These are phyloP conservation scores for Breviolum minutum DNA, from an alignment of 73 alveolate genomes.

Conservation along the genomic window DNA sequence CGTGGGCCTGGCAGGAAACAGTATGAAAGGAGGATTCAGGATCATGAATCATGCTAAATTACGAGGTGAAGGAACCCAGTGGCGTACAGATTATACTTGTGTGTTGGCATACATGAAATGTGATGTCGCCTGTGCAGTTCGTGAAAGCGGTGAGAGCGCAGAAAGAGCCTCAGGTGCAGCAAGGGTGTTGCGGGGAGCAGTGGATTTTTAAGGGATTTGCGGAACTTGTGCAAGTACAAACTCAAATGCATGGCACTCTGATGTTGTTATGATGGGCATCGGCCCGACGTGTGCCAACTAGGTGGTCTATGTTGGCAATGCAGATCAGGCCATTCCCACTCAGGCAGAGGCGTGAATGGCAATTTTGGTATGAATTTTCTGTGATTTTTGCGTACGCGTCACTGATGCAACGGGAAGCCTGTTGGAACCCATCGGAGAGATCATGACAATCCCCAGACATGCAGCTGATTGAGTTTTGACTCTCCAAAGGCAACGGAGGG, in stretches of 20 bases:
- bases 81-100: too few relatives aligned
- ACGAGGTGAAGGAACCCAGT: too few relatives aligned
- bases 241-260: not conserved
- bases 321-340: not conserved
- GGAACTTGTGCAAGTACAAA: not conserved
- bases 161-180: conserved; percentile 73
- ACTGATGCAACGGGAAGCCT: too few relatives aligned
- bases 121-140: not conserved
- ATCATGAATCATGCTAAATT: not conserved
- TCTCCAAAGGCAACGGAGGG: too few relatives aligned
- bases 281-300: not conserved
- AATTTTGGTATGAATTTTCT: not conserved
- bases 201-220: not conserved
- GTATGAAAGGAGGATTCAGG: not conserved
- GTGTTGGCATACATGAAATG: not conserved
- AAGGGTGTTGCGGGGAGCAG: not conserved
- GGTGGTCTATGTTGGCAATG: conserved; percentile 42
- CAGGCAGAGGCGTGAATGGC: not conserved
- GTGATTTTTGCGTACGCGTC: too few relatives aligned
- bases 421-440: too few relatives aligned
- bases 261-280: too few relatives aligned
- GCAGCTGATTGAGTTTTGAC: too few relatives aligned
- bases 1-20: not conserved
- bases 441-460: too few relatives aligned
- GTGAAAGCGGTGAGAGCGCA: conserved; percentile 61